phyloP scores from a whole-genome alignment of 1,284 basidiomycete species.

The Naganishia sp. region DNA sequence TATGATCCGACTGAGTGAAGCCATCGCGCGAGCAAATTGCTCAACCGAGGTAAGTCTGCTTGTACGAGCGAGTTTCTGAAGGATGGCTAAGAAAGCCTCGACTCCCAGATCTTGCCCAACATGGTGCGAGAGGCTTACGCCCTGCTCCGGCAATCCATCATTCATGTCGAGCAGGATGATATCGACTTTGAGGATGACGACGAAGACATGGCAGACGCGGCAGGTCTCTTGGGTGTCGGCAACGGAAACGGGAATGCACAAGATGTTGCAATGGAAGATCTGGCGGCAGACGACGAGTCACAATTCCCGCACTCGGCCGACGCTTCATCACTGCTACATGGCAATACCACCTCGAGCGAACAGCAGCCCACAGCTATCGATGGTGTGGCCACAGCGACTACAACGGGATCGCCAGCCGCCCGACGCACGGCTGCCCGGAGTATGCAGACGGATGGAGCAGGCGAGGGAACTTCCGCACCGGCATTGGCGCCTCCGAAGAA shows the following conservation, averaged over 20 bases:
- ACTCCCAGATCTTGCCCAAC: conserved; percentile 73
- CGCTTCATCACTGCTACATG: conserved; percentile 30
- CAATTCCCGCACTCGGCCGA: conserved; percentile 40
- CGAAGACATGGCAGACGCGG: conserved; percentile 61
- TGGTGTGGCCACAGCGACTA: conserved; percentile 31
- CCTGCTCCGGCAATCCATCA: conserved; percentile 93
- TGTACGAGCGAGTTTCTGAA: neutral
- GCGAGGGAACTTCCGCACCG: conserved; percentile 33
- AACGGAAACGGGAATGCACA: conserved; percentile 37
- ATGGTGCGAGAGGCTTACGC: conserved; percentile 96
- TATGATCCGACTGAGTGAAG: conserved; percentile 96
- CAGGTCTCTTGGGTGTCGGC: conserved; percentile 46
- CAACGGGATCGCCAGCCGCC: conserved; percentile 32
- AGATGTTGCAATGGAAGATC: conserved; percentile 67
- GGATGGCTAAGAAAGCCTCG: neutral
- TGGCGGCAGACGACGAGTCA: conserved; percentile 63
- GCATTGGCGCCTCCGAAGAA: conserved; percentile 55
- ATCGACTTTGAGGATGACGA: conserved; percentile 92
- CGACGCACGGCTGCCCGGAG: conserved; percentile 38
- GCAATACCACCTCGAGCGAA: conserved; percentile 39
- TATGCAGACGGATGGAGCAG: conserved; percentile 15
- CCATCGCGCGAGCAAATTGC: conserved; percentile 95
- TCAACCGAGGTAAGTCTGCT: conserved; percentile 67
- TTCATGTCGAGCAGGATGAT: conserved; percentile 98
- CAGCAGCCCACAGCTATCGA: conserved; percentile 31